phyloP scores from a whole-genome alignment of 1,284 basidiomycete genomes.

The Moesziomyces sp. region DNA sequence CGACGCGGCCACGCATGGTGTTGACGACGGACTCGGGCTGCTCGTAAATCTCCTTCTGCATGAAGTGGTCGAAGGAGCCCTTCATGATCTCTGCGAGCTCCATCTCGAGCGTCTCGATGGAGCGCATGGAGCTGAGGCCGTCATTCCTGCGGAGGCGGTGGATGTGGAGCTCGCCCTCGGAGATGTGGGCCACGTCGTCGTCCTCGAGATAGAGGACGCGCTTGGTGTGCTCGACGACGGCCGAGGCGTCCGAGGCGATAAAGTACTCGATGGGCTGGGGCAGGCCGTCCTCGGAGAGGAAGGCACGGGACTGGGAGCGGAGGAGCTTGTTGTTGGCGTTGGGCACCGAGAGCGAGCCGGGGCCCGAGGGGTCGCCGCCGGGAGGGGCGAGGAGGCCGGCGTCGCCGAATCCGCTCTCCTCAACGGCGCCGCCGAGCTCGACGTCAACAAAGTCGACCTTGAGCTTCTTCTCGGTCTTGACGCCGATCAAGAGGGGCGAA shows the following conservation, averaged over 20 bases:
- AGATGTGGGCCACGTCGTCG: constrained; percentile 97
- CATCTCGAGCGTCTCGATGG: constrained; percentile 97
- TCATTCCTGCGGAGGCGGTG: constrained; percentile 93
- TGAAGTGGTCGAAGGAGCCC: constrained; percentile 99
- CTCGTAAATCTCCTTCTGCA: constrained; percentile 99
- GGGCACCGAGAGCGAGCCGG: constrained; percentile 64
- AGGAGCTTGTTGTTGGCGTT: constrained; percentile 76
- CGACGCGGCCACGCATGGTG: constrained; percentile 99
- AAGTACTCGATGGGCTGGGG: constrained; percentile 99
- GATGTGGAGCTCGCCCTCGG: constrained; percentile 95
- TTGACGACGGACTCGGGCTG: constrained; percentile 99
- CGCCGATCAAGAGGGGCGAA: constrained; percentile 95
- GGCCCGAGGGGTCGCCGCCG: constrained; percentile 61
- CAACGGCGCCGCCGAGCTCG: constrained; percentile 71
- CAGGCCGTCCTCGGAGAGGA: constrained; percentile 97
- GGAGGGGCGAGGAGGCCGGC: constrained; percentile 78
- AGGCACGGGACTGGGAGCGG: constrained; percentile 95
- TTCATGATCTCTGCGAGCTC: constrained; percentile 99
- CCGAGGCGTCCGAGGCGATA: constrained; percentile 95
- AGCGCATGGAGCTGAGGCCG: constrained; percentile 82
- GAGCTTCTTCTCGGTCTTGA: constrained; percentile 99
- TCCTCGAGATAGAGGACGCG: constrained; percentile 98
- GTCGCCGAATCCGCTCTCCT: constrained; percentile 51
- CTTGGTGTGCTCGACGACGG: constrained; percentile 98
- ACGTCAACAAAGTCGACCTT: constrained; percentile 99